A percentile compares a stretch with the other conserved stretches of the same genome.
Conservation (phyloP, 176 grass and related monocot genomes). For the Carex pumila region DNA sequence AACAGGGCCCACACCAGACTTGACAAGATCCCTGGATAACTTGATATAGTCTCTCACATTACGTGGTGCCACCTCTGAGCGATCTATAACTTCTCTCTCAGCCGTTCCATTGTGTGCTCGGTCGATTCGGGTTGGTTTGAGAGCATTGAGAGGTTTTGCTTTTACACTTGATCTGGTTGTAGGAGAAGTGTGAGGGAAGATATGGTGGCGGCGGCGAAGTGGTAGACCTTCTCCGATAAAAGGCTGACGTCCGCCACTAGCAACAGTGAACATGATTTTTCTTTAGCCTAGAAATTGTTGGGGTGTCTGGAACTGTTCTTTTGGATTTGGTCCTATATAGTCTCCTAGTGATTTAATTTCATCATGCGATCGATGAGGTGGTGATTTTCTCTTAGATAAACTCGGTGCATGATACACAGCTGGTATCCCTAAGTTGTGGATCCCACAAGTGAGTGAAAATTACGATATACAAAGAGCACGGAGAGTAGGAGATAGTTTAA, state of each 20-base stretch:
- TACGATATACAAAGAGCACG: background rate
- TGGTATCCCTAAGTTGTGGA: background rate
- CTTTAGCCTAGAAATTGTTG: background rate
- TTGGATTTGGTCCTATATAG: background rate
- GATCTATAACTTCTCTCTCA: background rate
- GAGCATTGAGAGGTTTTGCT: too few relatives aligned
- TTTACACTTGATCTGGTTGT: background rate
- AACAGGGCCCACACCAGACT: slow-evolving; percentile 38
- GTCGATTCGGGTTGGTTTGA: background rate
- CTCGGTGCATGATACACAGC: background rate
- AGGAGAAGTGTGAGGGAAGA: background rate
- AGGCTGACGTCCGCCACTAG: background rate
- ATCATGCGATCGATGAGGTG: background rate
- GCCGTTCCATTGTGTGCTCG: background rate
- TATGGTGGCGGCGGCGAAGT: background rate
- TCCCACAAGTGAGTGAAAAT: background rate
- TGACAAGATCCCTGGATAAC: slow-evolving; percentile 19
- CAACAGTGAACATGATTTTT: background rate
- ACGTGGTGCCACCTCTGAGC: slow-evolving; percentile 12
- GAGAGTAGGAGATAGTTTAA: too few relatives aligned
- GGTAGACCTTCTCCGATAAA: background rate
- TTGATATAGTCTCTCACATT: slow-evolving; percentile 32
- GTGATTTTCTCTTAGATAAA: background rate
- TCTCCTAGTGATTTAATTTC: background rate
- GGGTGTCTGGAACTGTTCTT: background rate